Conservation (phyloP, 768 basidiomycete genomes). For the Mrakia frigida region DNA sequence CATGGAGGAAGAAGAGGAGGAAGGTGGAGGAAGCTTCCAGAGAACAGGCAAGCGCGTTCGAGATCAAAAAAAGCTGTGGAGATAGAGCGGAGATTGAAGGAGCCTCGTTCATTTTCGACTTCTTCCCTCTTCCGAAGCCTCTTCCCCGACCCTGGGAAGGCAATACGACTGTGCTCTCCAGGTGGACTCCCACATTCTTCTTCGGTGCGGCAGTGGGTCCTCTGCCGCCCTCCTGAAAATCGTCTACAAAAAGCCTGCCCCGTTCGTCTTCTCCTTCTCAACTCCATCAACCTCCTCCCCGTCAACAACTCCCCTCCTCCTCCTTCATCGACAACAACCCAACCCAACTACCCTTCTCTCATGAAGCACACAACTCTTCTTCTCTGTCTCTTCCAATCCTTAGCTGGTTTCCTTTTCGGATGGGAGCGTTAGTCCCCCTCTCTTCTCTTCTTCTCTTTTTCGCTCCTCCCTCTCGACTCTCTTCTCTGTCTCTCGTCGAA, state of each 20-base stretch:
- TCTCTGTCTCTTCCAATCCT: slow-evolving; percentile 33
- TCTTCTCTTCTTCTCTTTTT: not conserved
- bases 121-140: too few relatives aligned
- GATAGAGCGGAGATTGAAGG: too few relatives aligned
- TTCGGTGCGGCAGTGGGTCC: not conserved
- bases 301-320: not conserved
- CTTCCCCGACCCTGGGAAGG: too few relatives aligned
- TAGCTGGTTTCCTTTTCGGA: slow-evolving; percentile 34
- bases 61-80: too few relatives aligned
- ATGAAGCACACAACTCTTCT: slow-evolving; percentile 31
- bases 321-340: not conserved
- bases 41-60: too few relatives aligned
- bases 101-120: too few relatives aligned
- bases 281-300: slow-evolving; percentile 4
- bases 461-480: too few relatives aligned
- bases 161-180: too few relatives aligned
- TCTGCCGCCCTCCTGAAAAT: not conserved
- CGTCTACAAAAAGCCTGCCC: not conserved
- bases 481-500: too few relatives aligned
- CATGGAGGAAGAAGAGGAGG: too few relatives aligned
- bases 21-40: too few relatives aligned
- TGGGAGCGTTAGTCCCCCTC: slow-evolving; percentile 27
- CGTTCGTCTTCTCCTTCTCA: not conserved
- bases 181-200: too few relatives aligned
- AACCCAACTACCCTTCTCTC: not conserved